Base-by-base conservation (phyloP, 768 basidiomycete species). In the Mycena latifolia region DNA sequence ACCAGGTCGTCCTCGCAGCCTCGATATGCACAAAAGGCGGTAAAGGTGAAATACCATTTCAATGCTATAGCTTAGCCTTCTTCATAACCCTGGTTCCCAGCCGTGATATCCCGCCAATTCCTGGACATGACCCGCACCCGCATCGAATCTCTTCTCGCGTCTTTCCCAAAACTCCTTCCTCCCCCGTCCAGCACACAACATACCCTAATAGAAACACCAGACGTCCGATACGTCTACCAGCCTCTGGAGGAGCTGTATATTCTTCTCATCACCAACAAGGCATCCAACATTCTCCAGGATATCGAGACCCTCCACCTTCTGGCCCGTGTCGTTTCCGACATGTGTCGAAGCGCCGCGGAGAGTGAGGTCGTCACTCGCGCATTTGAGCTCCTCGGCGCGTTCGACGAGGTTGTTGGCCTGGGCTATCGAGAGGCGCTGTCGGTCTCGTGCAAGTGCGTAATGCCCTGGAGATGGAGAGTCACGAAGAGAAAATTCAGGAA, bases 221-320 rank as follows among this genome's bases (percentile, higher is more conserved):
- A 99, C 78, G 96, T 97, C 55, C 92, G 96, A 72, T 98, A 95
- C 76, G 96, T 98, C 67, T 98, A 97, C 78, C 96, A 98, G 74
- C 95, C 96, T 0, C 87, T 98, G 50, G 96, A 98, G 78, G 95
- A 98, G 77, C 89, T 99, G 27, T 99, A 98, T 80, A 97, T 99
- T 65, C 86, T 99, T 70, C 86, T 99, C 69, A 96, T 99, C 80
- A 99, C 97, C 59, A 99, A 98, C 82, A 98, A 98, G 78, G 94
- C 95, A 10, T 95, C 94, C n/a, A 99, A 99, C 75, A 99, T 99
- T 73, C 83, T 99, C 41, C 98, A 98, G 82, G 98, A 99, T 77
- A 97, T 99, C 69, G 93, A 98, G 63, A 99, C 97, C 0, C 85
- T 99, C 0, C 94, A 96, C 71, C 91, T 99, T 39, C 92, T 98